Evolutionary conservation across 2,329 filamentous ascomycete species (phyloP).

Genomic region (Phialophora tarda): DNA sequence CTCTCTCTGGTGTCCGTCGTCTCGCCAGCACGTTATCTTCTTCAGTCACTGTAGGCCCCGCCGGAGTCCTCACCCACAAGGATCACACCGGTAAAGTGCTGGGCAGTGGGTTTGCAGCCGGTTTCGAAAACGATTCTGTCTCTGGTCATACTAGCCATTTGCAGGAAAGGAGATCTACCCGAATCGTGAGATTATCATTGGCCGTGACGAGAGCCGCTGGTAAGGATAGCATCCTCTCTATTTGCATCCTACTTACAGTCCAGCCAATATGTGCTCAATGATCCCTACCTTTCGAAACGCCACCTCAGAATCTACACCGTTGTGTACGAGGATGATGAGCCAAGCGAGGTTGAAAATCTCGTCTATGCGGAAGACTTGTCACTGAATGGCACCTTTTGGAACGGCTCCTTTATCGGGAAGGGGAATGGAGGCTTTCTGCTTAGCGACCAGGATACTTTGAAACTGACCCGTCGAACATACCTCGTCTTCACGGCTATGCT

Average conservation of each 20-base stretch:
- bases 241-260: conserved; percentile 27
- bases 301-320: conserved; percentile 54
- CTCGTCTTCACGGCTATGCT: conserved; percentile 37
- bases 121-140: conserved; percentile 1
- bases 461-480: conserved; percentile 39
- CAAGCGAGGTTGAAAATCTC: conserved; percentile 46
- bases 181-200: conserved; percentile 46
- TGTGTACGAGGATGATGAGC: conserved; percentile 49
- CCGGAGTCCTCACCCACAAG: conserved; percentile 29
- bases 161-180: conserved; percentile 41
- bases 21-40: conserved; percentile 15
- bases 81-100: conserved; percentile 28
- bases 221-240: conserved; percentile 29
- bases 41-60: conserved; percentile 22
- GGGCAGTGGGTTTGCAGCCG: conserved; percentile 27
- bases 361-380: conserved; percentile 54
- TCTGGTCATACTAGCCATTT: conserved; percentile 33
- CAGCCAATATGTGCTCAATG: conserved; percentile 46
- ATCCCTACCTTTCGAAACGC: conserved; percentile 48
- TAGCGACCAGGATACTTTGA: conserved; percentile 48
- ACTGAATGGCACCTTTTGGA: conserved; percentile 50
- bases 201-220: conserved; percentile 46
- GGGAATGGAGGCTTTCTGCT: conserved; percentile 46
- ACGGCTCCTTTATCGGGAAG: conserved; percentile 45
- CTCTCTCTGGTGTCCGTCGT: conserved; percentile 29